Percentiles rank a stretch among this genome's conserved stretches.
Conservation (phyloP, 345 rosid species). For the Corymbia maculata region DNA sequence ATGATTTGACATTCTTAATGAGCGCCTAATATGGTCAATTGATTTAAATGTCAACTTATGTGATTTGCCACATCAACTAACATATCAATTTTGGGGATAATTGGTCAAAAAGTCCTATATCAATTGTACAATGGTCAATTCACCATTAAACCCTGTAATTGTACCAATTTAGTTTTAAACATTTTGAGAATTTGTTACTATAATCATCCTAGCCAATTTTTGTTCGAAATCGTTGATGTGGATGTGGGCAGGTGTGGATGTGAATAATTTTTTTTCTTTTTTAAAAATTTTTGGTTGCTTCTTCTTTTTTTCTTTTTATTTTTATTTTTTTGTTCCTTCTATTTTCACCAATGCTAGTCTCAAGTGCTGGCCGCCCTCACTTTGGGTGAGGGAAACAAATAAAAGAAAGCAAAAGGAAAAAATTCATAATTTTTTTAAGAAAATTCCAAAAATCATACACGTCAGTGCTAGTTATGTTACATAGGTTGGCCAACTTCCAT, state of each 20-base stretch:
- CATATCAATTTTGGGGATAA: too few relatives aligned
- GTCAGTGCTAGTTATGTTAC: rapidly evolving
- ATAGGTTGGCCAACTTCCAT: rapidly evolving
- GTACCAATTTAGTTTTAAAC: too few relatives aligned
- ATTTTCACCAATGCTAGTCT: not conserved
- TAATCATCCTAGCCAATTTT: not conserved
- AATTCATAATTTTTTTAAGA: too few relatives aligned
- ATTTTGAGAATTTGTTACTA: not conserved
- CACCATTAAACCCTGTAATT: too few relatives aligned
- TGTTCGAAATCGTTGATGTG: too few relatives aligned
- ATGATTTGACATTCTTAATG: not conserved
- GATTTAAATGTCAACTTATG: too few relatives aligned
- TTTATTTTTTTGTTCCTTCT: too few relatives aligned
- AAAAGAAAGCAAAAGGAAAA: too few relatives aligned
- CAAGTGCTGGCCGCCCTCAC: not conserved
- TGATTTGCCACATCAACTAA: too few relatives aligned
- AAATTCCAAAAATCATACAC: not conserved
- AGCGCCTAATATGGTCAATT: not conserved
- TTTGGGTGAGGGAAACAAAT: not conserved
- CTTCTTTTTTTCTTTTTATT: too few relatives aligned
- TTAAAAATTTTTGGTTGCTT: not conserved
- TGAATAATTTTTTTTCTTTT: too few relatives aligned
- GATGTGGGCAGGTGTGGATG: rapidly evolving
- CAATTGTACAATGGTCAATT: not conserved
- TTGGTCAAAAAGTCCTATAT: too few relatives aligned